Evolutionary conservation across 2,329 filamentous ascomycete species (phyloP).

Genomic region (Penicillium hordei): DNA sequence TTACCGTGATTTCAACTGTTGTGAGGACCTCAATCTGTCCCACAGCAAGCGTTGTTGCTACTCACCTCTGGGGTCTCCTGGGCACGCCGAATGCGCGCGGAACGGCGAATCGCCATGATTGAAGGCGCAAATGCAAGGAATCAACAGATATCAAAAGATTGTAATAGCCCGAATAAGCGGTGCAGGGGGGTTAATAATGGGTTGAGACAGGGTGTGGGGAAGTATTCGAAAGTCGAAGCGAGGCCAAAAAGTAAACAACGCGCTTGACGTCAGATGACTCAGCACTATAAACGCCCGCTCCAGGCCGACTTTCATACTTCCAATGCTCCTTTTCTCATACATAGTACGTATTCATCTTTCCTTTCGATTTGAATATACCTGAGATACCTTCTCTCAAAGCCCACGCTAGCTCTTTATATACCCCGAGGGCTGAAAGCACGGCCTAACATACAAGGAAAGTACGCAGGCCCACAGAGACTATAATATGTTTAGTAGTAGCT

Average conservation of each 20-base stretch:
- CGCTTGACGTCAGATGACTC: constrained; percentile 12
- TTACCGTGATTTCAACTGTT: background rate
- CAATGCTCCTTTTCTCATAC: too few relatives aligned
- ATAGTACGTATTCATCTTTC: background rate
- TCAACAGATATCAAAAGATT: background rate
- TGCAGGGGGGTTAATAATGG: background rate
- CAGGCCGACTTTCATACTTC: background rate
- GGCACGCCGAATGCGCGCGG: constrained; percentile 39
- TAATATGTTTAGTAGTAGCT: background rate
- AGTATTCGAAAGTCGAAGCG: background rate
- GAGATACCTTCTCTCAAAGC: background rate
- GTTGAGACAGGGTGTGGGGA: constrained; percentile 1
- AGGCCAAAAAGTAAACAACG: constrained; percentile 11
- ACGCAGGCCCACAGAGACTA: background rate
- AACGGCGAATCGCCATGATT: constrained; percentile 42
- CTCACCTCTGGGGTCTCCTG: constrained; percentile 37
- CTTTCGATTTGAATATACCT: background rate
- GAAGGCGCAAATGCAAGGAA: constrained; percentile 5
- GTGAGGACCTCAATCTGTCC: constrained; percentile 13
- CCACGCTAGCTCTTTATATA: background rate
- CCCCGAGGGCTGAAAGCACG: background rate
- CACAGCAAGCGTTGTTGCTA: constrained; percentile 15
- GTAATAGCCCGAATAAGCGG: background rate
- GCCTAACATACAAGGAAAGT: background rate
- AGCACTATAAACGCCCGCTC: background rate